Evolutionary conservation across 257 asterid species (phyloP).

Genomic region (Solanum tacnaense): DNA sequence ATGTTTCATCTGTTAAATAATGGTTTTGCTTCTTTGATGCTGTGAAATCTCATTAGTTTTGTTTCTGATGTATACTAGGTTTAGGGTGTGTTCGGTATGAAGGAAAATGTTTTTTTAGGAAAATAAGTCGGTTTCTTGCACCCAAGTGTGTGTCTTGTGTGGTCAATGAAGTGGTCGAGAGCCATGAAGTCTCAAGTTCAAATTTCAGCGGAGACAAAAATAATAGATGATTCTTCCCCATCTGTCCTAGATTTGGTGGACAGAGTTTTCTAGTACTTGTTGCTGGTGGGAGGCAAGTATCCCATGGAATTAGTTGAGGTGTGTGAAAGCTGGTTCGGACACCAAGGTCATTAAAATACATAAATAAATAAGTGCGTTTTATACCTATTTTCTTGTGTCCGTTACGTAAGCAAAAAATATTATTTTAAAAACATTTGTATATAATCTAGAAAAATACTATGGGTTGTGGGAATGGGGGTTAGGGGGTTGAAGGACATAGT

Average conservation of each 20-base stretch:
- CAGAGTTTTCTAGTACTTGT: background rate
- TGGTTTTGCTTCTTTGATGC: conserved; percentile 2
- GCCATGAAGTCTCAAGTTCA: background rate
- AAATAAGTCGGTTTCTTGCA: background rate
- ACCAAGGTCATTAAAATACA: background rate
- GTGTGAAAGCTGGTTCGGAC: background rate
- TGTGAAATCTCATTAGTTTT: background rate
- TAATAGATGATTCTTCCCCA: background rate
- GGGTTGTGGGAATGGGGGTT: background rate
- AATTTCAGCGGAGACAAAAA: background rate
- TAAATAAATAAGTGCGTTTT: background rate
- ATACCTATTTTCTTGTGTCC: background rate
- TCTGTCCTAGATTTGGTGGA: background rate
- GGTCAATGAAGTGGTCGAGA: background rate
- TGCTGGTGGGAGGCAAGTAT: background rate
- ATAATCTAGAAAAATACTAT: background rate
- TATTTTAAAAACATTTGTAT: background rate
- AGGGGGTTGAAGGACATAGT: background rate
- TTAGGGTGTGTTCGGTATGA: background rate
- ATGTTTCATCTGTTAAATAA: background rate
- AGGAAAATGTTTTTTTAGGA: background rate
- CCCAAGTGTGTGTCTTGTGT: background rate
- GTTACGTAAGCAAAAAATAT: background rate
- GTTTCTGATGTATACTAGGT: background rate
- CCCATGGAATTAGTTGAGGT: background rate